These are phyloP conservation scores for barrel medic (Medicago truncatula) DNA, from an alignment of 306 rosid species.

Conservation along the genomic window MtrunA17r5.0-ANR NC_053046.1:30162501-30163000, in stretches of 20 bases:
- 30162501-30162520: slow-evolving; percentile 69
- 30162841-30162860: slow-evolving; percentile 69
- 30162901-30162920: slow-evolving; percentile 73
- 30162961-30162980: slow-evolving; percentile 60
- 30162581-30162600: slow-evolving; percentile 39
- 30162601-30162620: slow-evolving; percentile 22
- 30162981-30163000: not conserved
- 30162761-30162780: slow-evolving; percentile 63
- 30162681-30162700: slow-evolving; percentile 62
- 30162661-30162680: slow-evolving; percentile 62
- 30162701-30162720: slow-evolving; percentile 62
- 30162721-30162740: slow-evolving; percentile 63
- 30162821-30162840: slow-evolving; percentile 55
- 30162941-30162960: slow-evolving; percentile 57
- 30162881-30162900: slow-evolving; percentile 69
- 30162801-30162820: slow-evolving; percentile 66
- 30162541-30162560: slow-evolving; percentile 68
- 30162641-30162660: slow-evolving; percentile 51
- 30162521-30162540: slow-evolving; percentile 87
- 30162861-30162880: slow-evolving; percentile 67
- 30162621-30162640: slow-evolving; percentile 21
- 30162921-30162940: slow-evolving; percentile 67
- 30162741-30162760: slow-evolving; percentile 79
- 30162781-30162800: slow-evolving; percentile 66
- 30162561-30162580: slow-evolving; percentile 42